phyloP scores from a whole-genome alignment of 352 stramenopile genomes.

The Lagenidium sp. region DNA sequence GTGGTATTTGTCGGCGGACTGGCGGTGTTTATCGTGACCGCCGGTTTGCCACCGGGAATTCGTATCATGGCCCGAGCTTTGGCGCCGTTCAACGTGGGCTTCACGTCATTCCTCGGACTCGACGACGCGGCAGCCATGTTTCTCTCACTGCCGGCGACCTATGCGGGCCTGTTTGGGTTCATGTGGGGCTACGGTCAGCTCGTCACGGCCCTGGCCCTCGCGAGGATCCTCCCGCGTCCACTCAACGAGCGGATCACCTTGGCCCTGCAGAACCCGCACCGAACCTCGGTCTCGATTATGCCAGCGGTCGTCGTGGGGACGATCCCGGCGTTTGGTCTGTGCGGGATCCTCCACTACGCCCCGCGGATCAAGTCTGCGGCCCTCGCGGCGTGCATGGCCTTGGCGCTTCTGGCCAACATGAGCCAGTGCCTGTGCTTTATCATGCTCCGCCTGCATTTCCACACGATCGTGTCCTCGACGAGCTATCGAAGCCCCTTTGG shows the following conservation, averaged over 20 bases:
- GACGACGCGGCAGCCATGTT: conserved; percentile 1
- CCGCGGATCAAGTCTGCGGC: background rate
- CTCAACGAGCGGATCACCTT: conserved; percentile 3
- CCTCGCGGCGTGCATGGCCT: conserved; percentile 1
- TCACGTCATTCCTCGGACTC: conserved; percentile 2
- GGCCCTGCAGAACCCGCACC: background rate
- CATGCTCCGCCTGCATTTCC: background rate
- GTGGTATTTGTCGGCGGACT: conserved; percentile 5
- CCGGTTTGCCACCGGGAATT: conserved; percentile 2
- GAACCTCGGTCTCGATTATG: background rate
- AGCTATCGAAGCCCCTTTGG: conserved; percentile 12
- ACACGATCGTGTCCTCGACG: background rate
- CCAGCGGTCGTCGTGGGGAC: conserved; percentile 2
- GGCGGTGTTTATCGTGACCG: conserved; percentile 12
- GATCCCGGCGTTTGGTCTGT: conserved; percentile 6
- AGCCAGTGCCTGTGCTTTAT: conserved; percentile 6
- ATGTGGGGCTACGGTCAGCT: conserved; percentile 11
- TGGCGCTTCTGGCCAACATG: conserved; percentile 11
- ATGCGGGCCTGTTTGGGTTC: conserved; percentile 13
- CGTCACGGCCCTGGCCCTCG: conserved; percentile 6
- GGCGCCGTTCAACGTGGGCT: conserved; percentile 9
- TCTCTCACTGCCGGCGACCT: conserved; percentile 14
- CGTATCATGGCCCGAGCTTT: background rate
- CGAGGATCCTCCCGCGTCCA: conserved; percentile 7
- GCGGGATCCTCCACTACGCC: conserved; percentile 6